These are phyloP conservation scores for Inonotus hispidus DNA, from an alignment of 1,284 basidiomycete species.

Conservation along the genomic window DNA sequence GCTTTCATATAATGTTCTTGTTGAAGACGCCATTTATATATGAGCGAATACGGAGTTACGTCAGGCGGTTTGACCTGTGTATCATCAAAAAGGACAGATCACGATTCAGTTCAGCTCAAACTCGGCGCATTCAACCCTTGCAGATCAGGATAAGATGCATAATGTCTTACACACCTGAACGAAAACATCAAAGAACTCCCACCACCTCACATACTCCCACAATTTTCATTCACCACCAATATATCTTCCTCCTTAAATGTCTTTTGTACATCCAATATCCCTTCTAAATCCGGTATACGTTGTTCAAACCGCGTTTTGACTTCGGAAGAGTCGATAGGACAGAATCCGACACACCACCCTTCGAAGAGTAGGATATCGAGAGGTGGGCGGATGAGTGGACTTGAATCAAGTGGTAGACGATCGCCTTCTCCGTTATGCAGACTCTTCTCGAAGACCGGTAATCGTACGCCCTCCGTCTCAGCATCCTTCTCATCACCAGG, in stretches of 20 bases:
- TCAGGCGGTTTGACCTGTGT: conserved; percentile 46
- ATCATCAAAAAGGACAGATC: background rate
- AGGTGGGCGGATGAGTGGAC: conserved; percentile 38
- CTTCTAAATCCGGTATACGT: conserved; percentile 36
- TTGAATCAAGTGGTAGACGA: conserved; percentile 44
- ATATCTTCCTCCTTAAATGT: conserved; percentile 42
- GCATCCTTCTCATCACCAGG: background rate
- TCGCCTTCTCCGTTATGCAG: conserved; percentile 78
- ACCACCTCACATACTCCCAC: conserved; percentile 55
- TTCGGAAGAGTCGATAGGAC: conserved; percentile 45
- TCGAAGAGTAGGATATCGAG: conserved; percentile 87
- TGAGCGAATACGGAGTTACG: conserved; percentile 45
- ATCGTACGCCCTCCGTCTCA: conserved; percentile 33
- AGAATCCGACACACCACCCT: conserved; percentile 80
- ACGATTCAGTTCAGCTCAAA: background rate
- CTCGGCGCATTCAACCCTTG: background rate
- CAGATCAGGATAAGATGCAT: background rate
- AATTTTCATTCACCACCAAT: conserved; percentile 57
- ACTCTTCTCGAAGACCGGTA: conserved; percentile 89
- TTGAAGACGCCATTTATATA: conserved; percentile 78
- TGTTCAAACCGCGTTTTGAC: conserved; percentile 35
- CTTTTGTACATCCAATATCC: conserved; percentile 26
- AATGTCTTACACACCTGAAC: conserved; percentile 55
- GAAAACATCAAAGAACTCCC: conserved; percentile 62
- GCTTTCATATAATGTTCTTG: conserved; percentile 88